A percentile compares a stretch with the other conserved stretches of the same genome.
These are phyloP conservation scores for Endocarpon pusillum DNA, from an alignment of 495 filamentous ascomycete species.

Conservation along the genomic window DNA sequence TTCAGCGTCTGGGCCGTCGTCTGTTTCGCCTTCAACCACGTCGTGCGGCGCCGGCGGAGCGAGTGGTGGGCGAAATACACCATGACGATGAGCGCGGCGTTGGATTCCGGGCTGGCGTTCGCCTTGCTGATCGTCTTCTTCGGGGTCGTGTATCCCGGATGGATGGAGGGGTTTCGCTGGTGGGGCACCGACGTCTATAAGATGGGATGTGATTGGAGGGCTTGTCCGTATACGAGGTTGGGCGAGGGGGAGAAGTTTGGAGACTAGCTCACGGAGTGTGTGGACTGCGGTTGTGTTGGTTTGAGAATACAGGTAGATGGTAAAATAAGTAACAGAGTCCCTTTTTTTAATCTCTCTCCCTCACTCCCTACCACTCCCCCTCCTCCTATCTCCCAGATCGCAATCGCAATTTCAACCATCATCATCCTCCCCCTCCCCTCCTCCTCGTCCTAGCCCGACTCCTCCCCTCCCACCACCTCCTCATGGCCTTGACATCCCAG, in stretches of 20 bases:
- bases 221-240: neutral
- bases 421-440: too few species aligned
- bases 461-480: too few species aligned
- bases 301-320: too few species aligned
- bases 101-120: constrained; percentile 68
- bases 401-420: too few species aligned
- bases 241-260: constrained; percentile 1
- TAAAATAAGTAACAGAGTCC: too few species aligned
- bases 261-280: too few species aligned
- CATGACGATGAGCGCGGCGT: constrained; percentile 66
- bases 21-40: constrained; percentile 66
- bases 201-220: constrained; percentile 2
- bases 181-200: constrained; percentile 63
- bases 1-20: constrained; percentile 27
- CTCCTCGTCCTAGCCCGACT: too few species aligned
- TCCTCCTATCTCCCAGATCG: too few species aligned
- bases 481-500: too few species aligned
- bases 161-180: constrained; percentile 39
- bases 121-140: constrained; percentile 72
- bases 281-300: too few species aligned
- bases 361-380: too few species aligned
- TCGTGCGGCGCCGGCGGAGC: constrained; percentile 43
- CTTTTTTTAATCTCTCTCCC: too few species aligned
- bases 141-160: constrained; percentile 55
- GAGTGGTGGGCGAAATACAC: constrained; percentile 84